Percentiles rank a stretch among this genome's conserved stretches.
phyloP scores from a whole-genome alignment of 2,329 filamentous ascomycete genomes.

The Calonectria hongkongensis region DNA sequence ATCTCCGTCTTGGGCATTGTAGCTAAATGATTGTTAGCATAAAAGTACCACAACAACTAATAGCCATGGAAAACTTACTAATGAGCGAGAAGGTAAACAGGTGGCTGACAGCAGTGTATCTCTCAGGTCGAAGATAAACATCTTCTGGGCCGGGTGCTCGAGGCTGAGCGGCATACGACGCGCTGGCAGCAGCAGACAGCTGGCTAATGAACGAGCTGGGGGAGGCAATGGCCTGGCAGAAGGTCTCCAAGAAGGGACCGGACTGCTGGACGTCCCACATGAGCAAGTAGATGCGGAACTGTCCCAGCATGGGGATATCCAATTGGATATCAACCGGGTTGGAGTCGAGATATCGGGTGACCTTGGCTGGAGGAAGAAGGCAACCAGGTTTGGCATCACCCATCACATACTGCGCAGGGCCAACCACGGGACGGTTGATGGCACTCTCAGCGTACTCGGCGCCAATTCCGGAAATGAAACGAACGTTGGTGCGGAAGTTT shows the following conservation, averaged over 20 bases:
- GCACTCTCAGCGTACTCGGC: slow-evolving; percentile 74
- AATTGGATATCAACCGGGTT: slow-evolving; percentile 87
- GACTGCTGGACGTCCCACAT: slow-evolving; percentile 76
- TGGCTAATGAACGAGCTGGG: slow-evolving; percentile 74
- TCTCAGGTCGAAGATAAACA: slow-evolving; percentile 78
- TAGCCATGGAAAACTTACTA: slow-evolving; percentile 66
- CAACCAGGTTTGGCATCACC: slow-evolving; percentile 73
- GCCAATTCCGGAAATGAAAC: slow-evolving; percentile 84
- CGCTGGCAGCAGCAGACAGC: slow-evolving; percentile 74
- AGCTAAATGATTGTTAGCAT: slow-evolving; percentile 61
- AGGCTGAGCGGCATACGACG: slow-evolving; percentile 77
- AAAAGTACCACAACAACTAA: too few species aligned
- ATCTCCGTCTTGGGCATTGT: slow-evolving; percentile 77
- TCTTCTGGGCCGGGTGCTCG: slow-evolving; percentile 76
- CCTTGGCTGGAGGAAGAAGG: slow-evolving; percentile 79
- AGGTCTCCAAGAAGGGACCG: slow-evolving; percentile 74
- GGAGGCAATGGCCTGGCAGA: slow-evolving; percentile 74
- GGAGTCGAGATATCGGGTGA: slow-evolving; percentile 84
- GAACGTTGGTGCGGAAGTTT: slow-evolving; percentile 82
- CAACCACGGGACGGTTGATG: slow-evolving; percentile 66
- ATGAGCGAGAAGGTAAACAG: slow-evolving; percentile 82
- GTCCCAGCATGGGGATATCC: slow-evolving; percentile 85
- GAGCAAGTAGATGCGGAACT: slow-evolving; percentile 85
- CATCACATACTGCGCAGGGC: slow-evolving; percentile 63
- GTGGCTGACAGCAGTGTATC: slow-evolving; percentile 81